Evolutionary conservation across 169 alveolate species (phyloP), one percentile per base, ranked within the genome.

Genomic region (Theileria luwenshuni): DNA sequence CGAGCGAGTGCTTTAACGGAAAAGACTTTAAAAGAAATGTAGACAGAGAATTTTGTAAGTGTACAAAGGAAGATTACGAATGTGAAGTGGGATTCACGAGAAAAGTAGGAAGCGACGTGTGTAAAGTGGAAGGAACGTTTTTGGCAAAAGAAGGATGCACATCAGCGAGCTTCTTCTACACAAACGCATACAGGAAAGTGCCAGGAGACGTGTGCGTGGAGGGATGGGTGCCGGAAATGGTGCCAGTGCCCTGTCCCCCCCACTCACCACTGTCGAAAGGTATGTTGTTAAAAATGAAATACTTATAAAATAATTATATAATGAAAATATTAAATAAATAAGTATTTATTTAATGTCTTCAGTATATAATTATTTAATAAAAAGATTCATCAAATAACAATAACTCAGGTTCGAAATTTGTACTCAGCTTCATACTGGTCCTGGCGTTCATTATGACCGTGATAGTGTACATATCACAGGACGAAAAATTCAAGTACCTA

Each of bases 1-100:
- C 97, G 32, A 91, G 97, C 42, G 98, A 95, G 76, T 98, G 99
- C 83, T 96, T 94, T 84, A 97, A 98, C 88, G 99, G 99, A 42
- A 95, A 95, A 76, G 96, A 95, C 73, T 95, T 96, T 71, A 96
- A 96, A 87, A 92, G 97, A 64, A 91, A 93, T 28, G 91, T 90
- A 25, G 94, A 92, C 51, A 85, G 91, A 25, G 91, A 93, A 77
- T 88, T 89, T 35, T 98, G 99, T 85, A 91, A 90, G 42, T 98
- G 99, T 77, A 93, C 99, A 30, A 95, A 95, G 74, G 96, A 94
- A 77, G 99, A 98, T 84, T 98, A 91, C 86, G 98, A 96, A 77
- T 98, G 99, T 86, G 99, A 98, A 85, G 79, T 93, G 42, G 99
- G 99, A 32, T 97, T 91, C 80, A 79, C 94, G 12, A 90, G 98